Base-by-base conservation (phyloP, 495 filamentous ascomycete species). In the Bryoglossum gracile region DNA sequence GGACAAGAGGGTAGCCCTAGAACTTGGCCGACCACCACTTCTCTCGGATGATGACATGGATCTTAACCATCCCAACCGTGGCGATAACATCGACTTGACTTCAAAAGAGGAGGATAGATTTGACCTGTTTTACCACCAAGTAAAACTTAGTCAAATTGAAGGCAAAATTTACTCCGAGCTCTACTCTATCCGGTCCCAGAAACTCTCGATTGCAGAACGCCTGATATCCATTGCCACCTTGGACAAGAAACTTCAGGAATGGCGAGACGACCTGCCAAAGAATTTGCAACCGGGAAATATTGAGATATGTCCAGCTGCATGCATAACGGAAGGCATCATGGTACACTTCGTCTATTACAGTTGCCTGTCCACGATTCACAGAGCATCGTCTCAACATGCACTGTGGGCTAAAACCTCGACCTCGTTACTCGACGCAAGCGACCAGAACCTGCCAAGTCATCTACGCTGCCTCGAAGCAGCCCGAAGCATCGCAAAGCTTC, bases 1-100 rank as follows among this genome's bases (percentile, higher is more conserved):
- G 4, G 54, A 57, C 24, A 54, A 48, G 38, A 11, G 25, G 11
- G 48, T 54, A 14, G 36, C 4, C 19, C 30, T 21, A 24, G 37
- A 26, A n/a, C 30, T 50, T 9, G 56, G 56, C 11, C 41, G 53
- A n/a, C 53, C 56, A 14, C 50, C 52, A 5, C 32, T 41, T 25
- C 43, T 59, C 3, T 24, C 43, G 14, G 56, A 59, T 28, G 47
- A 55, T 24, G 56, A 59, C 26, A 55, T 51, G 38, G 56, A 18
- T 11, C 16, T 53, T 47, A 36, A 16, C 34, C 50, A 30, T 11
- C 22, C 9, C 32, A 26, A 16, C 23, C 33, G 13, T 18, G 23
- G 4, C 16, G 28, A 25, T 17, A 39, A 25, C 18, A 28, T 23
- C 19, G 23, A 28, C 18, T n/a, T n/a, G n/a, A 25, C 28, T 32